Evolutionary conservation across 129 eudicot species (phyloP).

Genomic region (Helianthus annuus): DNA sequence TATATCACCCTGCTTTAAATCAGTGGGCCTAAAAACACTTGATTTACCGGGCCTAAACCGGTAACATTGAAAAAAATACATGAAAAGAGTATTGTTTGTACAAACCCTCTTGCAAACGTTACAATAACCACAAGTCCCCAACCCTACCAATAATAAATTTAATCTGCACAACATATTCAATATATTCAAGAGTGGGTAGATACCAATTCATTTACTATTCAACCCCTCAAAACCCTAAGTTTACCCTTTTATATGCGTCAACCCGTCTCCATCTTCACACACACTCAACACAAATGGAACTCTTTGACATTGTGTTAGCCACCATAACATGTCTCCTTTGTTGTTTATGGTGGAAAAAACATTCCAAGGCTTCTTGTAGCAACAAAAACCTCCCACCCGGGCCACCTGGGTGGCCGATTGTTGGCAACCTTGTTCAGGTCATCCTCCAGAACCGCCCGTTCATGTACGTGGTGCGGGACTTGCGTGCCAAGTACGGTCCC

Average conservation of each 20-base stretch:
- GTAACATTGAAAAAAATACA: background rate
- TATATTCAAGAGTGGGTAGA: constrained; percentile 41
- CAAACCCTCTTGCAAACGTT: constrained; percentile 4
- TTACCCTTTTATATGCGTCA: constrained; percentile 13
- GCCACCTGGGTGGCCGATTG: constrained; percentile 95
- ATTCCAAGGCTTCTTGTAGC: constrained; percentile 34
- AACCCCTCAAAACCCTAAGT: constrained; percentile 27
- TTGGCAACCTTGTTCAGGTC: constrained; percentile 86
- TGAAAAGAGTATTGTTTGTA: constrained; percentile 1
- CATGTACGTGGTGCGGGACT: constrained; percentile 78
- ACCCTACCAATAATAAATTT: constrained; percentile 27
- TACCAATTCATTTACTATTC: constrained; percentile 39
- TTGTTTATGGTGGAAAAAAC: constrained; percentile 58
- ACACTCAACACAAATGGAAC: constrained; percentile 46
- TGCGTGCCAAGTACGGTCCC: constrained; percentile 78
- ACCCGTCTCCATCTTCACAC: constrained; percentile 7
- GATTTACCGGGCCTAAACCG: no score
- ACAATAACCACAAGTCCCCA: constrained; percentile 9
- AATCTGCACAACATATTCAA: constrained; percentile 33
- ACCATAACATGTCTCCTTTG: constrained; percentile 43
- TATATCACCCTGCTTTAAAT: background rate
- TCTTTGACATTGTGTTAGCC: constrained; percentile 41
- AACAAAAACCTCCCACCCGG: constrained; percentile 77
- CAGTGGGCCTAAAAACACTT: no score
- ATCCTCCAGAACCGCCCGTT: constrained; percentile 75